These are phyloP conservation scores for Penicillium dipodomyicola DNA, from an alignment of 495 filamentous ascomycete genomes.

Conservation along the genomic window DNA sequence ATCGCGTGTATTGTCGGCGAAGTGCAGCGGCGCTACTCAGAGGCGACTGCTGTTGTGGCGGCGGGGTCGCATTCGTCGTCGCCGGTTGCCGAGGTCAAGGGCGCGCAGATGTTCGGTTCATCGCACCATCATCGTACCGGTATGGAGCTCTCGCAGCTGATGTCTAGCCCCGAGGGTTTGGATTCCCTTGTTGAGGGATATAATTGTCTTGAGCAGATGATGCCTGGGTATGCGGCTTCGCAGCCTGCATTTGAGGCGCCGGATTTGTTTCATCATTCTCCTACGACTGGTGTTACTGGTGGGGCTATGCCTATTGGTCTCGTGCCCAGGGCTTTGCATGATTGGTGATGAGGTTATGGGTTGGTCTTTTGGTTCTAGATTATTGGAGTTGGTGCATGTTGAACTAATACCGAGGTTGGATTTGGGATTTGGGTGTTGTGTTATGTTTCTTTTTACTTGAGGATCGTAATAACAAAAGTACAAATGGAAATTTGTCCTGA, in stretches of 20 bases:
- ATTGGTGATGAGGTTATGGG: constrained; percentile 16
- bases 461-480: not conserved
- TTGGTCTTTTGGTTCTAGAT: not conserved
- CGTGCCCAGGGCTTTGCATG: constrained; percentile 30
- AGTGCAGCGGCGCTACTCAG: constrained; percentile 30
- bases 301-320: constrained; percentile 30
- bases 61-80: constrained; percentile 10
- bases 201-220: constrained; percentile 27
- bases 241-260: constrained; percentile 16
- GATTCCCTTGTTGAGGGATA: constrained; percentile 27
- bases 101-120: not conserved
- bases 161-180: constrained; percentile 18
- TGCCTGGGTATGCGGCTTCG: constrained; percentile 20
- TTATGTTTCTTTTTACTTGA: no score
- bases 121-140: not conserved
- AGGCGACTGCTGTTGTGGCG: constrained; percentile 18
- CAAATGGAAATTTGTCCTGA: not conserved
- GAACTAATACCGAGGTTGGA: not conserved
- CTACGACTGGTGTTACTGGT: constrained; percentile 18
- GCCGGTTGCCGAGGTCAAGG: not conserved
- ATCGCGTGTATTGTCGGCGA: constrained; percentile 33
- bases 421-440: not conserved
- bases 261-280: constrained; percentile 19
- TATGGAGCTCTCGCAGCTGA: constrained; percentile 25
- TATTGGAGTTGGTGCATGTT: constrained; percentile 1